Evolutionary conservation across 345 rosid genomes (phyloP).

Genomic region (Stellera chamaejasme): DNA sequence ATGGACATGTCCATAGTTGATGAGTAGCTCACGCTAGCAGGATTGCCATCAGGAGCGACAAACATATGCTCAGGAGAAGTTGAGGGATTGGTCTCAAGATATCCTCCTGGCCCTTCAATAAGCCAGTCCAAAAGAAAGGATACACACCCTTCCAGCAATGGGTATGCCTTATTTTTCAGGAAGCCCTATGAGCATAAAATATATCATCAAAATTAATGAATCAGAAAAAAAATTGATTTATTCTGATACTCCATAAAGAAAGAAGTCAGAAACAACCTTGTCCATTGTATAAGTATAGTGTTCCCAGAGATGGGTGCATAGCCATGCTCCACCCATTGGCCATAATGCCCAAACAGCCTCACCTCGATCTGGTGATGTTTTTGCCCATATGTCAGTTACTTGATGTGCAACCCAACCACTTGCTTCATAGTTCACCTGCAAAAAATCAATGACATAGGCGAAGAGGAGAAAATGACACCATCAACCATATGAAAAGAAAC

Average conservation of each 20-base stretch:
- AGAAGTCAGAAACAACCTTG: slow-evolving; percentile 40
- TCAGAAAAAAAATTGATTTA: neutral
- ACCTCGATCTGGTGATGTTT: slow-evolving; percentile 77
- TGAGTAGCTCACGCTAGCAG: slow-evolving; percentile 89
- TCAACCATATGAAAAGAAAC: neutral
- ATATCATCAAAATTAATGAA: slow-evolving; percentile 1
- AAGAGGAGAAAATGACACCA: neutral
- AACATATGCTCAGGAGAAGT: slow-evolving; percentile 96
- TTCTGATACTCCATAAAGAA: neutral
- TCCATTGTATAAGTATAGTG: slow-evolving; percentile 78
- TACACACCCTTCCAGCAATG: slow-evolving; percentile 80
- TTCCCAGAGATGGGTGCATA: slow-evolving; percentile 92
- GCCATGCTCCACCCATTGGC: slow-evolving; percentile 99
- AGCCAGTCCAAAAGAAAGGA: slow-evolving; percentile 84
- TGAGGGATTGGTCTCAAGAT: slow-evolving; percentile 86
- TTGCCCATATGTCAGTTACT: slow-evolving; percentile 93
- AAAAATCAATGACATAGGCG: neutral
- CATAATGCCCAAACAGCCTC: slow-evolving; percentile 77
- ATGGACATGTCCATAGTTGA: slow-evolving; percentile 94
- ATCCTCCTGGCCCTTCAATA: slow-evolving; percentile 64
- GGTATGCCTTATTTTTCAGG: slow-evolving; percentile 64
- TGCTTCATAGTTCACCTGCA: slow-evolving; percentile 80
- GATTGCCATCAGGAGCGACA: slow-evolving; percentile 70
- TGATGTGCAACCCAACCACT: slow-evolving; percentile 94
- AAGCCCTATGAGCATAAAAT: slow-evolving; percentile 46